These are phyloP conservation scores for Penicillium rolfsii DNA, from an alignment of 2,329 filamentous ascomycete species.

Conservation along the genomic window DNA sequence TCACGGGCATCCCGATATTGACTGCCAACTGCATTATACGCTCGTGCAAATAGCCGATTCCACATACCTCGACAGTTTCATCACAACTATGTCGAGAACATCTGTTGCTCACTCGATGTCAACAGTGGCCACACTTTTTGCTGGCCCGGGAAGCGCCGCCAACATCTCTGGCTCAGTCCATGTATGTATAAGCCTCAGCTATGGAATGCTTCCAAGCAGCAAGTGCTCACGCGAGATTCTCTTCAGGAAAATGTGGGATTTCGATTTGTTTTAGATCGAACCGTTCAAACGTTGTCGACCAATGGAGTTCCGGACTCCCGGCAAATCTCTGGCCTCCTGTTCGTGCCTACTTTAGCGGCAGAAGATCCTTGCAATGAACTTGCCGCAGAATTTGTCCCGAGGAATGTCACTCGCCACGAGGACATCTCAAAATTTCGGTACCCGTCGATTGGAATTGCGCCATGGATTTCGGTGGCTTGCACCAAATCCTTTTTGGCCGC, in stretches of 20 bases:
- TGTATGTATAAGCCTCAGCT: constrained; percentile 34
- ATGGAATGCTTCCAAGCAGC: constrained; percentile 5
- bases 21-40: constrained; percentile 4
- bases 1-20: constrained; percentile 9
- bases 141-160: constrained; percentile 36
- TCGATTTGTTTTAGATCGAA: constrained; percentile 48
- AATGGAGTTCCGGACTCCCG: constrained; percentile 65
- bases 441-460: constrained; percentile 78
- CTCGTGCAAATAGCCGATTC: not conserved
- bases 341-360: constrained; percentile 71
- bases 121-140: constrained; percentile 43
- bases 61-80: constrained; percentile 12
- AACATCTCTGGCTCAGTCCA: constrained; percentile 40
- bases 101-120: constrained; percentile 30
- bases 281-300: constrained; percentile 76
- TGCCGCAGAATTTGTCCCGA: constrained; percentile 68
- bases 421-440: constrained; percentile 70
- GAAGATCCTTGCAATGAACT: constrained; percentile 65
- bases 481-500: constrained; percentile 70
- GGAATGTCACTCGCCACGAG: constrained; percentile 72
- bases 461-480: constrained; percentile 79
- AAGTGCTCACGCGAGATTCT: constrained; percentile 1
- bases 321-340: constrained; percentile 76
- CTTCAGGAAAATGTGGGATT: constrained; percentile 39
- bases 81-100: constrained; percentile 22